Evolutionary conservation across 129 eudicot species (phyloP).

Genomic region (Saussurea involucrata): DNA sequence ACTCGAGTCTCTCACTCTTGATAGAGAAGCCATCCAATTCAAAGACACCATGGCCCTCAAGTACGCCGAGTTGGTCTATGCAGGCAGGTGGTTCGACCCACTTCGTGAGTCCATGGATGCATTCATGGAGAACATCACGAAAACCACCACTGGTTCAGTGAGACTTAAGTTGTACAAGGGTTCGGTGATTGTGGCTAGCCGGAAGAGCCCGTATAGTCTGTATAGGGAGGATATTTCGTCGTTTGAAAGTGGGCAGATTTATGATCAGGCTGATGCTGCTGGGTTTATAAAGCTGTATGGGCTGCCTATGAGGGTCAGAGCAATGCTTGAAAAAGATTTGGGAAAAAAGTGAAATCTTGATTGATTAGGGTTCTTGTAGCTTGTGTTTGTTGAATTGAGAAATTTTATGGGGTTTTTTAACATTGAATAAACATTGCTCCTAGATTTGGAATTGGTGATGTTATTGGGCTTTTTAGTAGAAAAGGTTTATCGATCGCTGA

Average conservation of each 20-base stretch:
- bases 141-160: conserved; percentile 87
- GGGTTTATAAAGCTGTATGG: conserved; percentile 87
- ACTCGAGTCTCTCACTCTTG: conserved; percentile 95
- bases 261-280: conserved; percentile 98
- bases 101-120: conserved; percentile 90
- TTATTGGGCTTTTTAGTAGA: not conserved
- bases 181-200: conserved; percentile 66
- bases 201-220: conserved; percentile 76
- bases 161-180: conserved; percentile 85
- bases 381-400: conserved; percentile 1
- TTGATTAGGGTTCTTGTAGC: not conserved
- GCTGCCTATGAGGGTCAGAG: conserved; percentile 86
- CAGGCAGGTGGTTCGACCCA: conserved; percentile 97
- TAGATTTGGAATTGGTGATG: not conserved
- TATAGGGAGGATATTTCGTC: conserved; percentile 91
- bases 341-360: conserved; percentile 7
- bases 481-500: too few relatives aligned
- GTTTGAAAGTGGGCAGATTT: conserved; percentile 88
- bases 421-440: conserved; percentile 11
- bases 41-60: conserved; percentile 83
- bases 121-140: conserved; percentile 78
- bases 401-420: conserved; percentile 1
- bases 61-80: conserved; percentile 92
- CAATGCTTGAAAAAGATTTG: conserved; percentile 89
- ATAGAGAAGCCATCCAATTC: conserved; percentile 81